Conservation (phyloP, 495 filamentous ascomycete genomes). For the Penicillium steckii region DNA sequence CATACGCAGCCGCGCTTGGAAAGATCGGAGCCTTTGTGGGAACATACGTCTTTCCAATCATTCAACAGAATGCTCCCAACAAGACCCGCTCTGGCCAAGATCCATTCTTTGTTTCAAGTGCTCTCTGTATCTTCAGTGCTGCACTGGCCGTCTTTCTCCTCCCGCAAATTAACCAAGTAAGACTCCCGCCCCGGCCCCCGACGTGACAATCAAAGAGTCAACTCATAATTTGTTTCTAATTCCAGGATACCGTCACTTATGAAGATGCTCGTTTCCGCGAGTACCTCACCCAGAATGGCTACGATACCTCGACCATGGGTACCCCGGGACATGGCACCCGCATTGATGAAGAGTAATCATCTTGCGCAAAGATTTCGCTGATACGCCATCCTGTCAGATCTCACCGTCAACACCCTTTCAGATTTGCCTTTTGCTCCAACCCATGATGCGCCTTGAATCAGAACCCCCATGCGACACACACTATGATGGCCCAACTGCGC, state of each 20-base stretch:
- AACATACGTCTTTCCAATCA: constrained; percentile 74
- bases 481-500: neutral
- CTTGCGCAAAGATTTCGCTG: neutral
- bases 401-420: neutral
- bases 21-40: constrained; percentile 94
- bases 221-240: neutral
- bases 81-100: constrained; percentile 64
- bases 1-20: constrained; percentile 77
- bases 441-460: neutral
- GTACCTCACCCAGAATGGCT: constrained; percentile 66
- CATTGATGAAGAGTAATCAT: constrained; percentile 8
- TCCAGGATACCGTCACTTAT: constrained; percentile 60
- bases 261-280: constrained; percentile 72
- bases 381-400: neutral
- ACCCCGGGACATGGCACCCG: constrained; percentile 14
- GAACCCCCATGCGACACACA: constrained; percentile 12
- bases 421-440: neutral
- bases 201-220: neutral
- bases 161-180: constrained; percentile 65
- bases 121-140: constrained; percentile 63
- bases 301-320: constrained; percentile 69
- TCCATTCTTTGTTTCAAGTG: constrained; percentile 73
- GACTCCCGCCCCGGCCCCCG: neutral
- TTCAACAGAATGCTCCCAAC: constrained; percentile 63
- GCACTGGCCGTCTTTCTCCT: constrained; percentile 56